Conservation (phyloP, 331 rosid genomes). For the Prunus yedoensis region DNA sequence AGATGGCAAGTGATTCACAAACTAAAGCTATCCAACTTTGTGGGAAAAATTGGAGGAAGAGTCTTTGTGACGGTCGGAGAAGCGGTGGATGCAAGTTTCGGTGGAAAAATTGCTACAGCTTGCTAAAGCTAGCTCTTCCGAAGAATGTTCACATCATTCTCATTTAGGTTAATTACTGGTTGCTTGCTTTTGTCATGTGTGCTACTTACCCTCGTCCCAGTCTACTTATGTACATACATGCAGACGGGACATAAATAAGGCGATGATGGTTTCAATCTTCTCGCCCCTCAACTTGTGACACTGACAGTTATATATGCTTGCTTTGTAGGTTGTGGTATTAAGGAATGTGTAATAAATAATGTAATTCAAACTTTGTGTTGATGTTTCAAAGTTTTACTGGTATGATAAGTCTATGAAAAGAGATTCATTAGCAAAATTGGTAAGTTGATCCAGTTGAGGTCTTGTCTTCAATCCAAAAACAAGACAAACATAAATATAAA, state of each 20-base stretch:
- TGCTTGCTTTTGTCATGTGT: neutral
- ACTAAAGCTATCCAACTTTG: conserved; percentile 64
- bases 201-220: neutral
- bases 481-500: too few species aligned
- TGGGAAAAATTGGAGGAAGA: conserved; percentile 49
- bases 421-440: too few species aligned
- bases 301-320: too few species aligned
- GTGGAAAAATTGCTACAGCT: conserved; percentile 17
- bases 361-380: too few species aligned
- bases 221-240: conserved; percentile 16
- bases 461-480: too few species aligned
- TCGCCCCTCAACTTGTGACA: neutral
- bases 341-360: too few species aligned
- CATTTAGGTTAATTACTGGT: neutral
- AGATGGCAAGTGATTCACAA: conserved; percentile 87
- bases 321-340: too few species aligned
- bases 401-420: too few species aligned
- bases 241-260: conserved; percentile 10
- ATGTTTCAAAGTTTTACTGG: too few species aligned
- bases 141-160: neutral
- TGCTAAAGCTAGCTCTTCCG: neutral
- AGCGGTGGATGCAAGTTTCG: conserved; percentile 48
- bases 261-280: neutral
- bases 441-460: too few species aligned
- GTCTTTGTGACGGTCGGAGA: conserved; percentile 73